Evolutionary conservation across 495 filamentous ascomycete genomes (phyloP).

Genomic region (Trichoderma virens): DNA sequence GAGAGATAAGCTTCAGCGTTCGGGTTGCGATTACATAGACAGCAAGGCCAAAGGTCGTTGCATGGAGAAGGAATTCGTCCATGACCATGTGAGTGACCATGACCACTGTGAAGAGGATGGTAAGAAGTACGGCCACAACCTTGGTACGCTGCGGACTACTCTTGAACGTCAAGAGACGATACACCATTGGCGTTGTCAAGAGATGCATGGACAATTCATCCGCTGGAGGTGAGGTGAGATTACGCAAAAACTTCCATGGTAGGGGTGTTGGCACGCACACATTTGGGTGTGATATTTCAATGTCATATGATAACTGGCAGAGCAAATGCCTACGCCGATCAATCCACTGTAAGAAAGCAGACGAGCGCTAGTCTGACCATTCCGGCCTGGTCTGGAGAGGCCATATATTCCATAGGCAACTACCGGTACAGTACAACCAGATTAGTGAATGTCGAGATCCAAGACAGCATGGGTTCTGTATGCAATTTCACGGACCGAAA

Average conservation of each 20-base stretch:
- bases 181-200: slow-evolving; percentile 2
- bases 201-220: slow-evolving; percentile 14
- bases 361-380: slow-evolving; percentile 15
- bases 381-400: neutral
- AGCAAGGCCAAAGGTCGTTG: neutral
- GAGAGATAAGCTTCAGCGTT: neutral
- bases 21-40: slow-evolving; percentile 6
- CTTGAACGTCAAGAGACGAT: slow-evolving; percentile 10
- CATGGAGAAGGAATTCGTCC: slow-evolving; percentile 13
- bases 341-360: slow-evolving; percentile 16
- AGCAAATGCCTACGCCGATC: slow-evolving; percentile 10
- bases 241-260: neutral
- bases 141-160: neutral
- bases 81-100: slow-evolving; percentile 13
- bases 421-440: neutral
- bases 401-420: slow-evolving; percentile 10
- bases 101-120: slow-evolving; percentile 8
- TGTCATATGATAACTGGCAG: slow-evolving; percentile 12
- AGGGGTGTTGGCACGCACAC: neutral
- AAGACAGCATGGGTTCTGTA: neutral
- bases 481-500: slow-evolving; percentile 26
- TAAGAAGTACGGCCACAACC: neutral
- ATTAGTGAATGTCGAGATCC: neutral
- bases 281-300: slow-evolving; percentile 14
- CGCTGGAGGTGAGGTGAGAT: neutral